phyloP scores from a whole-genome alignment of 2,329 filamentous ascomycete species.

The Knufia petricola region DNA sequence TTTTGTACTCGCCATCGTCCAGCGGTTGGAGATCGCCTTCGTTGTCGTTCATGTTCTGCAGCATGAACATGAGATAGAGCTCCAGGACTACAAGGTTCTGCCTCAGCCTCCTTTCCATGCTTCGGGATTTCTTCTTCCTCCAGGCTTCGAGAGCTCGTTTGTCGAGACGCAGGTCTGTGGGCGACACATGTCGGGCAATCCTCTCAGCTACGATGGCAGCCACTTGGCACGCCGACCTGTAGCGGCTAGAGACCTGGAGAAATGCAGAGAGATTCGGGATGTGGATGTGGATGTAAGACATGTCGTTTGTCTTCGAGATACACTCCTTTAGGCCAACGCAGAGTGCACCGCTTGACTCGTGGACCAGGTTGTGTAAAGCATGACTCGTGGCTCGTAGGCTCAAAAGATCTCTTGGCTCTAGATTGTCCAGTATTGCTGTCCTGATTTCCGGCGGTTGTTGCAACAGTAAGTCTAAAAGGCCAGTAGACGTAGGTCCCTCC shows the following conservation, averaged over 20 bases:
- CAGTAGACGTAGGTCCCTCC: background rate
- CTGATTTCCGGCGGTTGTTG: conserved; percentile 10
- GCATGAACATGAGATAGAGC: conserved; percentile 1
- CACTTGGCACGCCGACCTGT: background rate
- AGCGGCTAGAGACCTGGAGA: background rate
- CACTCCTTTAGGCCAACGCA: conserved; percentile 5
- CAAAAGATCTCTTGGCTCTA: conserved; percentile 10
- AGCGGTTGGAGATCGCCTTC: background rate
- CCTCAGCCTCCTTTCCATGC: background rate
- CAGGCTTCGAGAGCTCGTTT: conserved; percentile 2
- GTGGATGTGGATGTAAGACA: background rate
- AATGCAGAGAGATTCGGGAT: background rate
- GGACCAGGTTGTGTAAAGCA: conserved; percentile 9
- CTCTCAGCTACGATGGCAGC: background rate
- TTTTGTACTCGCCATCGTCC: conserved; percentile 5
- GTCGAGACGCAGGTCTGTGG: background rate
- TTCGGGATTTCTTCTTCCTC: background rate
- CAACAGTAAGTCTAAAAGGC: conserved; percentile 5
- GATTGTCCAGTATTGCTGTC: background rate
- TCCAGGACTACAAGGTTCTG: conserved; percentile 1
- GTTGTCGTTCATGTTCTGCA: background rate
- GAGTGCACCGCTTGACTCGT: conserved; percentile 7
- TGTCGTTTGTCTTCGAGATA: background rate
- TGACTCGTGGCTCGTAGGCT: conserved; percentile 5
- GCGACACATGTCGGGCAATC: background rate